These are phyloP conservation scores for Pyrenochaeta sp. DNA, from an alignment of 2,329 filamentous ascomycete genomes.

Conservation along the genomic window DNA sequence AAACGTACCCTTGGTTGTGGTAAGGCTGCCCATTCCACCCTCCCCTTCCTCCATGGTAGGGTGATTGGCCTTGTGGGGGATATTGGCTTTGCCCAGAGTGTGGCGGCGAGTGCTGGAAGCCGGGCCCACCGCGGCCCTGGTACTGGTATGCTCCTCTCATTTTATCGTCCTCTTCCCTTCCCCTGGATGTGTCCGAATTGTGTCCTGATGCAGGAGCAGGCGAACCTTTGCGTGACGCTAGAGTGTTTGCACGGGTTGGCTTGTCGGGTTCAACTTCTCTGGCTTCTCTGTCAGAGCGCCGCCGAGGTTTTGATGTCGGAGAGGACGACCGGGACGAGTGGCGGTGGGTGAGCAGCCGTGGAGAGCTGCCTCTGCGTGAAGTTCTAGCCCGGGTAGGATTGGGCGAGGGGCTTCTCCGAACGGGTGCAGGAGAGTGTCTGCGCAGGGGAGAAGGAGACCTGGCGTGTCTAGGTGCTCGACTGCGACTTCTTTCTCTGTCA, in stretches of 20 bases:
- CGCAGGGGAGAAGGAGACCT: conserved; percentile 45
- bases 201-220: conserved; percentile 38
- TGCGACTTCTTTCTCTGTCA: conserved; percentile 35
- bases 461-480: conserved; percentile 32
- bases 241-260: conserved; percentile 17
- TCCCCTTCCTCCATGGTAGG: conserved; percentile 64
- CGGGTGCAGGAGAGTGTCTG: conserved; percentile 36
- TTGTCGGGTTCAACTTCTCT: conserved; percentile 25
- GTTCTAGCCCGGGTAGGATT: conserved; percentile 24
- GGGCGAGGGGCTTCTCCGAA: conserved; percentile 35
- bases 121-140: conserved; percentile 50
- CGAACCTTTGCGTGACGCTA: conserved; percentile 35
- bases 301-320: conserved; percentile 17
- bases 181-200: conserved; percentile 41
- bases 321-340: conserved; percentile 43
- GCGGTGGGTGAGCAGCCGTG: conserved; percentile 32
- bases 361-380: conserved; percentile 33
- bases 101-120: conserved; percentile 67
- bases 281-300: conserved; percentile 26
- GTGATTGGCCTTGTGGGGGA: conserved; percentile 69
- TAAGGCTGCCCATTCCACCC: conserved; percentile 60
- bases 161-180: conserved; percentile 34
- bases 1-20: conserved; percentile 60
- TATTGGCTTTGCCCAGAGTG: conserved; percentile 66
- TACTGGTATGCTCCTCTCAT: conserved; percentile 49